phyloP scores from a whole-genome alignment of 352 stramenopile genomes.

The Pythium volutum region DNA sequence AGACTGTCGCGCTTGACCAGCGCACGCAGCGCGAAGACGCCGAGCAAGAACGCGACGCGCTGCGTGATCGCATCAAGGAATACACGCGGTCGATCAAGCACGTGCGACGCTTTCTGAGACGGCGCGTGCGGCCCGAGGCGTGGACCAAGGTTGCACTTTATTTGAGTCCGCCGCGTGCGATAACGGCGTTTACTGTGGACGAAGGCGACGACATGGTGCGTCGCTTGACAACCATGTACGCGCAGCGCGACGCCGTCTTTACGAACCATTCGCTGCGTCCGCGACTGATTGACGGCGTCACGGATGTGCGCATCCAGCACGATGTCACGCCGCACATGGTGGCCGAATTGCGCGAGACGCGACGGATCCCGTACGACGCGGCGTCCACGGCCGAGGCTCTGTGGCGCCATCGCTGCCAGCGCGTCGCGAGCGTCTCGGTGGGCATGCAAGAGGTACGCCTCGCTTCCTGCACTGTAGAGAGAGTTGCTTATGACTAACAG shows the following conservation, averaged over 20 bases:
- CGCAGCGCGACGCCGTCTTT: constrained; percentile 6
- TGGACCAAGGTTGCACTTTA: too few relatives aligned
- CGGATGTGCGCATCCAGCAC: background rate
- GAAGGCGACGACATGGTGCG: constrained; percentile 5
- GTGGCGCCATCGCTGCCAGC: background rate
- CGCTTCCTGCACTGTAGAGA: too few relatives aligned
- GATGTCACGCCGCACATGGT: background rate
- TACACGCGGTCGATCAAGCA: background rate
- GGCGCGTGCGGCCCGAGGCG: background rate
- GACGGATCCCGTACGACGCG: constrained; percentile 12
- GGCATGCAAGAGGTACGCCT: background rate
- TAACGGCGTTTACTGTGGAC: too few relatives aligned
- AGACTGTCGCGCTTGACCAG: background rate
- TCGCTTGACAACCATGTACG: background rate
- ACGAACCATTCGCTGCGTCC: background rate
- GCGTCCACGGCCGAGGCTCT: constrained; percentile 2
- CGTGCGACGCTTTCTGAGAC: background rate
- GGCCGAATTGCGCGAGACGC: constrained; percentile 3
- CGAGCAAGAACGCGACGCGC: background rate
- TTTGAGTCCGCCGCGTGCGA: too few relatives aligned
- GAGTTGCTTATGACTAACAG: too few relatives aligned
- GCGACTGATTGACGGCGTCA: background rate
- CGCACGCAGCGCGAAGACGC: background rate
- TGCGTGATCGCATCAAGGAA: background rate
- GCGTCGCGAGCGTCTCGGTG: background rate